Evolutionary conservation across 805 yeast species (phyloP), one percentile per base, ranked within the genome.

Genomic region (Lachancea waltii): DNA sequence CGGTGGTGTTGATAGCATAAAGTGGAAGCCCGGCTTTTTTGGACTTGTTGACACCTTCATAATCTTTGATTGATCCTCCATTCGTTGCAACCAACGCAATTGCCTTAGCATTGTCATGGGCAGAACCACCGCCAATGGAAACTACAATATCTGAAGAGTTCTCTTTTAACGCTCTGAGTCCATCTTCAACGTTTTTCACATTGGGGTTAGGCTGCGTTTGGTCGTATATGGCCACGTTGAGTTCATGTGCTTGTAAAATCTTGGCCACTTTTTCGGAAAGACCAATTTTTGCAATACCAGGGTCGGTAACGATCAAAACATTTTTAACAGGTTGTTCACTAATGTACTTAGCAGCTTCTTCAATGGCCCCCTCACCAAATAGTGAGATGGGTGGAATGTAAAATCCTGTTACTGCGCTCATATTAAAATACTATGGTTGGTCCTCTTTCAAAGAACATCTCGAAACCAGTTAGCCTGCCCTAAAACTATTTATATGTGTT

Each of bases 121-220:
- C 71, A 4, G 71, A 65, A 19, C 72, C 72, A 32, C 72, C 72
- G 19, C 72, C 72, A 21, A 67, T 67, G 5, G 72, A 69, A 14
- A 67, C 54, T 41, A 64, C 67, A 19, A 68, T 66, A 26, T 65
- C 61, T 15, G 69, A 36, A 24, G 36, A 30, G 30, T 44, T 30
- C 24, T 43, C 42, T 30, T 45, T 48, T 26, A 48, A 35, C 22
- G 41, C 39, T 19, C 37, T 43, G 19, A 50, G 38, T 24, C 52
- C 54, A 22, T 36, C 50, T 1, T 24, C 15, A 27, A 50, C 52
- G 35, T 46, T 50, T 17, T 35, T 36, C 17, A 40, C 36, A 32
- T 38, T 48, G 5, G 54, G 54, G 40, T 50, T 50, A 37, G 54
- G 54, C 18, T 46, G 51, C 7, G 56, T 53, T 38, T 53, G 50